Evolutionary conservation across 139 green algal species (phyloP), one percentile per base, ranked within the genome.

Genomic region (Marvania coccoides): DNA sequence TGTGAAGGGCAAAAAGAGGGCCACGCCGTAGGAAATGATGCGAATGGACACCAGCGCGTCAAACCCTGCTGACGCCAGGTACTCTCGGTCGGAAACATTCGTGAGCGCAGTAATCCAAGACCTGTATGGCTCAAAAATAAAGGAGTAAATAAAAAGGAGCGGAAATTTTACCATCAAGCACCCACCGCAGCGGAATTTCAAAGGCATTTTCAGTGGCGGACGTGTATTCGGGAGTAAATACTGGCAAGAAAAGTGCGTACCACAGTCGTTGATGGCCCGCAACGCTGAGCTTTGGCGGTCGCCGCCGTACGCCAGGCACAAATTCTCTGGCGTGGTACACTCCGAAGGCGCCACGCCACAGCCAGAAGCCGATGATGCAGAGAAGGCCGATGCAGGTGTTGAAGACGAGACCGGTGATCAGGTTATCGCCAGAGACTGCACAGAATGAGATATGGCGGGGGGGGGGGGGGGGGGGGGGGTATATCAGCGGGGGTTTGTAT

Each of bases 11-110:
- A 66, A 47, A 23, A 66, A 53, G 14, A 66, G 40, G 12, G 34
- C 13, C 36, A 58, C 23, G n/a, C 59, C 59, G 38, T 66, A 66
- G 19, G 59, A 54, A 46, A 77, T 37, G 24, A 77, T 10, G 26
- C 59, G 48, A 39, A 80, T 61, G 3, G 69, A 15, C 31, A 82
- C 77, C 58, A 83, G 33, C 0, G 73, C 77, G 57, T 83, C 77
- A 15, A 83, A 57, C 10, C 77, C 77, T 23, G 74, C 46, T 24
- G 45, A 70, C 33, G 47, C 46, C 24, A 83, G 47, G 23, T 82
- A 67, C 23, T 75, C 64, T 2, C 14, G 47, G n/a, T 83, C 64
- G 2, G 36, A 38, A 1, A 69, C 53, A 3, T 19, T 72, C 35
- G 75, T 33, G 1, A 75, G 63, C 3, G 51, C 40, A 9, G 38